A percentile compares a stretch with the other conserved stretches of the same genome.
Evolutionary conservation across 257 asterid genomes (phyloP).

Genomic region (Paulownia fortunei): DNA sequence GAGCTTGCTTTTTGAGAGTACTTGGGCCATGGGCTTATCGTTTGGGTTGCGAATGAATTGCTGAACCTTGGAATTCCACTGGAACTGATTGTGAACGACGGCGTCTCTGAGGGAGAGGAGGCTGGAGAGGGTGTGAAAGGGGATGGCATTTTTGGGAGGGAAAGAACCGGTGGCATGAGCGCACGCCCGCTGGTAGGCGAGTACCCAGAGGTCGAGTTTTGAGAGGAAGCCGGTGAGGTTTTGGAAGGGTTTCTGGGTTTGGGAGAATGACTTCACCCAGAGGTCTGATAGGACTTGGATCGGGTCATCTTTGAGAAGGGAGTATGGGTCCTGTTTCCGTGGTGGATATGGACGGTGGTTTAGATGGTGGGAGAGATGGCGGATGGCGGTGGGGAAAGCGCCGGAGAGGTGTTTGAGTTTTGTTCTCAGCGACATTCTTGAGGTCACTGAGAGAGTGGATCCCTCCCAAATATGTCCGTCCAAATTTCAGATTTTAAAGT

Average conservation of each 20-base stretch:
- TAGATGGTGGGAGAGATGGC: constrained; percentile 36
- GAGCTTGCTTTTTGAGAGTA: constrained; percentile 63
- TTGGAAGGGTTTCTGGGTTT: constrained; percentile 64
- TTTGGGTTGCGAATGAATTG: constrained; percentile 70
- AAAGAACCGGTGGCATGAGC: constrained; percentile 88
- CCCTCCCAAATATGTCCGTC: neutral
- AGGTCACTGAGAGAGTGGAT: neutral
- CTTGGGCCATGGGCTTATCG: constrained; percentile 49
- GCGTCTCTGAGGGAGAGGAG: constrained; percentile 73
- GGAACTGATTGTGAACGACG: constrained; percentile 61
- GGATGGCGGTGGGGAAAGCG: constrained; percentile 38
- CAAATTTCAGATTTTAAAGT: neutral
- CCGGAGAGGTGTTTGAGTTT: constrained; percentile 66
- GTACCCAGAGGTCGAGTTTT: constrained; percentile 88
- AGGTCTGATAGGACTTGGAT: constrained; percentile 71
- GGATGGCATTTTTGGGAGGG: constrained; percentile 79
- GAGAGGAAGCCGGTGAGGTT: constrained; percentile 90
- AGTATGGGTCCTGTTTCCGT: constrained; percentile 51
- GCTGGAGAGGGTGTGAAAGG: constrained; percentile 54
- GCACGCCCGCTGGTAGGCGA: constrained; percentile 93
- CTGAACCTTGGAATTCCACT: constrained; percentile 65
- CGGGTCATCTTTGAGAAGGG: constrained; percentile 81
- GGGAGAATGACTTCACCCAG: constrained; percentile 87
- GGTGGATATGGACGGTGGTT: constrained; percentile 32
- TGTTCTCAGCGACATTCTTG: constrained; percentile 65